phyloP scores from a whole-genome alignment of 257 asterid genomes.

The Solanum pennellii region DNA sequence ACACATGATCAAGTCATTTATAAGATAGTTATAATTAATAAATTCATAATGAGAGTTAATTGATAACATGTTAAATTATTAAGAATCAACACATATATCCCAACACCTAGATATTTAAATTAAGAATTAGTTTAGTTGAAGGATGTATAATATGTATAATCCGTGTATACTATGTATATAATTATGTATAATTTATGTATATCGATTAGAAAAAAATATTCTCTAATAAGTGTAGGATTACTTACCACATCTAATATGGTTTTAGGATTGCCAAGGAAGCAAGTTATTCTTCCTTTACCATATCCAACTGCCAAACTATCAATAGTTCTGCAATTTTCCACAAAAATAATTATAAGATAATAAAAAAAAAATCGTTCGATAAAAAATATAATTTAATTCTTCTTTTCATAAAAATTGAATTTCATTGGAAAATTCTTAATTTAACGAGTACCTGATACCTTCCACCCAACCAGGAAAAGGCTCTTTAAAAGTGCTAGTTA shows the following conservation, averaged over 20 bases:
- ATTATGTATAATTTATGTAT: neutral
- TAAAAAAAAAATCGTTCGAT: neutral
- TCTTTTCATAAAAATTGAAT: neutral
- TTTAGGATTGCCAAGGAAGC: slow-evolving; percentile 54
- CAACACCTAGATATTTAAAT: neutral
- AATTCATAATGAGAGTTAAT: neutral
- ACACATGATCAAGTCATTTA: neutral
- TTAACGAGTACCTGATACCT: slow-evolving; percentile 48
- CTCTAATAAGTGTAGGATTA: neutral
- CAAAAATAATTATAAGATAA: neutral
- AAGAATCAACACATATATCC: neutral
- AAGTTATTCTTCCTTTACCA: slow-evolving; percentile 68
- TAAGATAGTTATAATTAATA: neutral
- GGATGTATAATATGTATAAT: neutral
- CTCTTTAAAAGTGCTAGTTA: slow-evolving; percentile 61
- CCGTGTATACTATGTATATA: neutral
- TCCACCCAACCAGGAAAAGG: slow-evolving; percentile 91
- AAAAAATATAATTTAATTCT: neutral
- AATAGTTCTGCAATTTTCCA: slow-evolving; percentile 41
- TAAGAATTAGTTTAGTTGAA: neutral
- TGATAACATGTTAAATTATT: neutral
- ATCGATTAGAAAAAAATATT: neutral
- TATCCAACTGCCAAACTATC: slow-evolving; percentile 82
- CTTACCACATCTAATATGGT: slow-evolving; percentile 65
- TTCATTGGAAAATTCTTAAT: neutral